Evolutionary conservation across 176 grass and related monocot genomes (phyloP).

Genomic region (Carex myosuroides): DNA sequence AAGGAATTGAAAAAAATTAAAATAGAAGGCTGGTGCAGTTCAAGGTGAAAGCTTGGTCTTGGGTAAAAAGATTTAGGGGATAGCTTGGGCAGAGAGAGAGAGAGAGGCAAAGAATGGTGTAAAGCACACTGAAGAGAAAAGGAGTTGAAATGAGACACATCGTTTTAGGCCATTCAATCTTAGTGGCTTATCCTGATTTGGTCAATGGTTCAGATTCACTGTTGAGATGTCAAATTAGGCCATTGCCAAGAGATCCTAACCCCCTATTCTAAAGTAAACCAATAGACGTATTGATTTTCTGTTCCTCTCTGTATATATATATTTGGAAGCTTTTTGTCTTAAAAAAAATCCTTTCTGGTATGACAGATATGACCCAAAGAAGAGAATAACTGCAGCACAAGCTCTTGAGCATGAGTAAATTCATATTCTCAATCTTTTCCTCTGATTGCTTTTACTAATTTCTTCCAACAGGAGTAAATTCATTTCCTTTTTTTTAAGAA

Average conservation of each 20-base stretch:
- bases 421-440: conserved; percentile 22
- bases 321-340: conserved; percentile 16
- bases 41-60: background rate
- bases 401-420: conserved; percentile 96
- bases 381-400: conserved; percentile 89
- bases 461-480: background rate
- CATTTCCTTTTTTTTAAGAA: background rate
- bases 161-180: no score
- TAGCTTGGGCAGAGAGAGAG: conserved; percentile 1
- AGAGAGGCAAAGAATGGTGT: background rate
- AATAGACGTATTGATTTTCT: background rate
- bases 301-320: conserved; percentile 10
- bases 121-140: background rate
- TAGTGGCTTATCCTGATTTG: background rate
- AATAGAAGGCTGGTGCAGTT: background rate
- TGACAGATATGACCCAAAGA: conserved; percentile 92
- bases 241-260: background rate
- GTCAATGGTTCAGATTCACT: background rate
- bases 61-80: no score
- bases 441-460: background rate
- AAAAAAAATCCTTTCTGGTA: conserved; percentile 13
- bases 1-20: background rate
- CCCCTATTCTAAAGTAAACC: background rate
- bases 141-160: background rate
- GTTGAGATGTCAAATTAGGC: background rate